Conservation (phyloP, 1,284 basidiomycete species). For the Boletus albobrunnescens region DNA sequence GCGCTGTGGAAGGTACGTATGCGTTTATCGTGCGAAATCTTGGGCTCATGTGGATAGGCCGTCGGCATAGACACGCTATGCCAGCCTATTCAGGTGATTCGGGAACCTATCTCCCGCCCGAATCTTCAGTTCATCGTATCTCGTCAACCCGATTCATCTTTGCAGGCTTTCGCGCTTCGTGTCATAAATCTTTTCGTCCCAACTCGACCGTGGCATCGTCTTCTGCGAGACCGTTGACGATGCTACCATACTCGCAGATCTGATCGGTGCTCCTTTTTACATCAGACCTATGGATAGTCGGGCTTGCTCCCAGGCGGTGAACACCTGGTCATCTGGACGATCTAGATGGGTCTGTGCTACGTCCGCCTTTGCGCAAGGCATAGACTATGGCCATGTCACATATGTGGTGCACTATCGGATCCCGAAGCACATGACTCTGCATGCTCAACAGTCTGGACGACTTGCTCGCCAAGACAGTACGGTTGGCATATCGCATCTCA, state of each 20-base stretch:
- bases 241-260: neutral
- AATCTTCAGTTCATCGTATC: too few relatives aligned
- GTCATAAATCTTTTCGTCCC: neutral
- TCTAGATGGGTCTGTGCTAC: constrained; percentile 5
- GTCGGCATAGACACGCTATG: neutral
- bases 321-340: neutral
- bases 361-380: constrained; percentile 5
- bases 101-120: neutral
- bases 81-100: neutral
- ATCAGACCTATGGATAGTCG: neutral
- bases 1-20: neutral
- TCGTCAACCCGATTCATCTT: neutral
- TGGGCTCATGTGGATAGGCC: neutral
- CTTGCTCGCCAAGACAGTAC: neutral
- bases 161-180: neutral
- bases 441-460: constrained; percentile 8
- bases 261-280: neutral
- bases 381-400: constrained; percentile 7
- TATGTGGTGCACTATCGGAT: constrained; percentile 7
- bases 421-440: constrained; percentile 6
- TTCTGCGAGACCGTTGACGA: constrained; percentile 2
- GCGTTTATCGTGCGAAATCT: neutral
- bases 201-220: neutral
- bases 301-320: neutral
- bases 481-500: neutral